Evolutionary conservation across 1,284 basidiomycete species (phyloP).

Genomic region (Cryptococcus sp.): DNA sequence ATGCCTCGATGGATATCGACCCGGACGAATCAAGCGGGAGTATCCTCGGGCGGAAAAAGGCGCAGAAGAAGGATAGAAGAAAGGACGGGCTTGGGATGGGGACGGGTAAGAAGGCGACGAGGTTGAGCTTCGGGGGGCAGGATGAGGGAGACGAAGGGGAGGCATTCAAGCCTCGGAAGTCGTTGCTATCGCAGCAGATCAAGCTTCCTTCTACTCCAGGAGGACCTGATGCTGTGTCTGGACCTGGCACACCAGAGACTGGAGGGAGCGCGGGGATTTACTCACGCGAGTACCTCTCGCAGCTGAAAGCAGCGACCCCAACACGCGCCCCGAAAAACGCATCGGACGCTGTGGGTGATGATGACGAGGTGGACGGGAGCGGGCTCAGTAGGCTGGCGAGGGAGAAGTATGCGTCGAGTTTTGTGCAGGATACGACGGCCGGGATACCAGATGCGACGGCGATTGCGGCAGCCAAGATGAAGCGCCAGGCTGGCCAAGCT

Average conservation of each 20-base stretch:
- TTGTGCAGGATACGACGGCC: constrained; percentile 52
- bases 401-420: constrained; percentile 42
- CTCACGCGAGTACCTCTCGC: constrained; percentile 69
- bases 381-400: constrained; percentile 30
- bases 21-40: constrained; percentile 30
- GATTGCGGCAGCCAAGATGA: constrained; percentile 73
- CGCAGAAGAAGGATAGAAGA: constrained; percentile 50
- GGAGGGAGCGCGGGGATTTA: constrained; percentile 57
- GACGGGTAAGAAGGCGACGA: constrained; percentile 22
- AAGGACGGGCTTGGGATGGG: constrained; percentile 46
- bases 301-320: constrained; percentile 77
- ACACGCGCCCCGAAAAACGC: constrained; percentile 54
- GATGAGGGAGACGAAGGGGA: constrained; percentile 43
- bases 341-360: constrained; percentile 47
- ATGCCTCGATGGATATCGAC: constrained; percentile 14
- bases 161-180: constrained; percentile 48
- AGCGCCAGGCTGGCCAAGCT: constrained; percentile 62
- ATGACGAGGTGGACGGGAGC: constrained; percentile 53
- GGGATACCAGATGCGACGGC: constrained; percentile 71
- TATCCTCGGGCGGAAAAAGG: constrained; percentile 45
- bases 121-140: constrained; percentile 81
- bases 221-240: constrained; percentile 3
- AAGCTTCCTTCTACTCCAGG: constrained; percentile 27
- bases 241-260: constrained; percentile 42
- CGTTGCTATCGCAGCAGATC: constrained; percentile 46